Evolutionary conservation across 2,329 filamentous ascomycete species (phyloP).

Genomic region (Cryphonectria radicalis): DNA sequence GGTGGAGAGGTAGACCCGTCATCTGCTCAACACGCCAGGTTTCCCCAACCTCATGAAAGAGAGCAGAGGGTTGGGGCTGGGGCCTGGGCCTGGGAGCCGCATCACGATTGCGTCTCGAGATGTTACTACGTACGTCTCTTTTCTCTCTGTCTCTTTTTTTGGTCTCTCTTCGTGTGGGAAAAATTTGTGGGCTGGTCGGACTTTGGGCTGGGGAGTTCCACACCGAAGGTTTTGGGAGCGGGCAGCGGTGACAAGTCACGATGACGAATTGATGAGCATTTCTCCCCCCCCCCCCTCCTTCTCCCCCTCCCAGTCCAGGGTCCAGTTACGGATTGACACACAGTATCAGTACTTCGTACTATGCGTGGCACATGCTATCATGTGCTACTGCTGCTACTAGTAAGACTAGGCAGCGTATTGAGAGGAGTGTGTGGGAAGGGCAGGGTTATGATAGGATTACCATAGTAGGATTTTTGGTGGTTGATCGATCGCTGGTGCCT

Average conservation of each 20-base stretch:
- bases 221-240: constrained; percentile 6
- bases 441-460: not conserved
- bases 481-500: constrained; percentile 4
- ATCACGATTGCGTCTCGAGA: constrained; percentile 1
- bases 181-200: constrained; percentile 11
- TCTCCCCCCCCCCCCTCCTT: not conserved
- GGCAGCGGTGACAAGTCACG: constrained; percentile 7
- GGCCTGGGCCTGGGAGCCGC: not conserved
- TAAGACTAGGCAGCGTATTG: not conserved
- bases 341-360: not conserved
- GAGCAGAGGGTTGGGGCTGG: not conserved
- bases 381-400: not conserved
- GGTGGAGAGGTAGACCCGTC: constrained; percentile 23
- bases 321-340: not conserved
- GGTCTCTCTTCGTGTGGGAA: too few species aligned
- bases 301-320: not conserved
- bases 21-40: constrained; percentile 21
- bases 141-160: too few species aligned
- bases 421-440: not conserved
- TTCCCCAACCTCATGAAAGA: constrained; percentile 23
- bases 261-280: not conserved
- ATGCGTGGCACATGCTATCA: not conserved
- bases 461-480: not conserved
- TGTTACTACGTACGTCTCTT: not conserved
- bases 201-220: not conserved